These are phyloP conservation scores for Heteromeles arbutifolia DNA, from an alignment of 306 rosid species.

Conservation along the genomic window DNA sequence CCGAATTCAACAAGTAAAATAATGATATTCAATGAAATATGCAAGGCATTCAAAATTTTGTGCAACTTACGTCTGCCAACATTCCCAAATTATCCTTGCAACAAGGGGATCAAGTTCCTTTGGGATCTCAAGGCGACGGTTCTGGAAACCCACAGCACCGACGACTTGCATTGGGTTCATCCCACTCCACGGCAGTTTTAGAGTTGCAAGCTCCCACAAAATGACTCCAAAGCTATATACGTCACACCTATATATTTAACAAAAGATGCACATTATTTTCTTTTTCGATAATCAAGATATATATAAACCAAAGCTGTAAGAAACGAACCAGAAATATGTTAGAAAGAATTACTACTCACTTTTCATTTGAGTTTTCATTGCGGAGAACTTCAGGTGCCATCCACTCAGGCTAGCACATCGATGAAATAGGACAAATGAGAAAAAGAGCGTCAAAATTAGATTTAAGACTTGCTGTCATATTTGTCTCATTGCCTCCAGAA, in stretches of 20 bases:
- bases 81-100: conserved; percentile 83
- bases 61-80: conserved; percentile 94
- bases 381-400: conserved; percentile 99
- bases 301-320: neutral
- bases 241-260: conserved; percentile 69
- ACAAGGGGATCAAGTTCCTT: conserved; percentile 88
- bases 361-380: conserved; percentile 96
- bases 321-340: neutral
- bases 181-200: conserved; percentile 89
- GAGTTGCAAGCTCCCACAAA: conserved; percentile 97
- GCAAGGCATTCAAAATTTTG: conserved; percentile 5
- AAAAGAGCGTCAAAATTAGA: conserved; percentile 2
- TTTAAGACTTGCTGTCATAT: conserved; percentile 3
- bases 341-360: conserved; percentile 37
- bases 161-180: conserved; percentile 99
- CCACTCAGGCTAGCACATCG: conserved; percentile 87
- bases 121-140: conserved; percentile 91
- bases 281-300: neutral
- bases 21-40: neutral
- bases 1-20: neutral
- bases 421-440: conserved; percentile 22
- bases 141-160: conserved; percentile 98
- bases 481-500: conserved; percentile 10
- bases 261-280: neutral
- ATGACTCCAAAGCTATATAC: conserved; percentile 97